Percentiles rank a stretch among this genome's conserved stretches.
These are phyloP conservation scores for Taphrina deformans DNA, from an alignment of 1,139 yeast species.

Conservation along the genomic window DNA sequence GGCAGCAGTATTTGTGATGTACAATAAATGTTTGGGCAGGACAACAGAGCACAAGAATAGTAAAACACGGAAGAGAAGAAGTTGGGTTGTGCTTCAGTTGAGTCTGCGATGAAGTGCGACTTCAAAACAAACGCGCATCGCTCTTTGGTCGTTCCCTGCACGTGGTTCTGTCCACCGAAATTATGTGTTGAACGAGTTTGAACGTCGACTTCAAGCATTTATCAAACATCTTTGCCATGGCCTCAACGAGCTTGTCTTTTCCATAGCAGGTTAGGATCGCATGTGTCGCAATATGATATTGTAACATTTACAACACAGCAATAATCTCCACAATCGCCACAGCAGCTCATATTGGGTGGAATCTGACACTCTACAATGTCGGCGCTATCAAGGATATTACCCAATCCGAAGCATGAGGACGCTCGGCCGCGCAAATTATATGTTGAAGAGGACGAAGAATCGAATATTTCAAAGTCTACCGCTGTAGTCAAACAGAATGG, in stretches of 20 bases:
- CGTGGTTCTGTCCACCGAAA: not conserved
- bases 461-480: not conserved
- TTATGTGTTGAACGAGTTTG: no score
- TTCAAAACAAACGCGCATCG: not conserved
- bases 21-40: not conserved
- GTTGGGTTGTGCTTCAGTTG: not conserved
- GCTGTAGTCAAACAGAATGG: not conserved
- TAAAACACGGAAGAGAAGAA: not conserved
- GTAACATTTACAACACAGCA: no score
- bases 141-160: not conserved
- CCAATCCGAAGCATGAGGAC: conserved; percentile 16
- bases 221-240: no score
- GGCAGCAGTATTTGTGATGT: not conserved
- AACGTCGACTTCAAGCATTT: no score
- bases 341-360: no score
- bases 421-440: not conserved
- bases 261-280: no score
- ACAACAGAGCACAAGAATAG: no score
- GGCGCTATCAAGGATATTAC: conserved; percentile 16
- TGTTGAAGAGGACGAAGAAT: not conserved
- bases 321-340: no score
- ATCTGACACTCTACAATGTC: no score
- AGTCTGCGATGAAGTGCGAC: no score
- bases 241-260: no score
- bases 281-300: no score